A percentile compares a stretch with the other conserved stretches of the same genome.
Evolutionary conservation across 306 rosid genomes (phyloP).

Genomic region (Morella rubra): DNA sequence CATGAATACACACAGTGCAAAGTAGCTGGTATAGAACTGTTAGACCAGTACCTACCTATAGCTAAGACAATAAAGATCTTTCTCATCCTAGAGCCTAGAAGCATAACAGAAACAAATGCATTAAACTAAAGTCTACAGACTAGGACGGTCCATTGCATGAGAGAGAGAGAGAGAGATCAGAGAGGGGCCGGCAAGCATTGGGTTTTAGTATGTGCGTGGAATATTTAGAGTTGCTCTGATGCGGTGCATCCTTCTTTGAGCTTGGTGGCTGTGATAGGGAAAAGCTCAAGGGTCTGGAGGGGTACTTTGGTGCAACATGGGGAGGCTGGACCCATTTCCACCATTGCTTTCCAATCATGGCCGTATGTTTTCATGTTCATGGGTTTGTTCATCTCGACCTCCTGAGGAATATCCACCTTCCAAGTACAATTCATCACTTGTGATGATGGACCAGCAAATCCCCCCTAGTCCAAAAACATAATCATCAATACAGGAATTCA

Average conservation of each 20-base stretch:
- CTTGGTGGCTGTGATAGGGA: constrained; percentile 61
- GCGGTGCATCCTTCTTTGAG: constrained; percentile 54
- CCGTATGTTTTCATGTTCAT: constrained; percentile 31
- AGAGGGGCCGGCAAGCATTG: neutral
- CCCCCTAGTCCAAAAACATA: constrained; percentile 31
- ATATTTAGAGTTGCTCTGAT: neutral
- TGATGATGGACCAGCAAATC: constrained; percentile 40
- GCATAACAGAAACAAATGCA: constrained; percentile 29
- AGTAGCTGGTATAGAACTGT: constrained; percentile 18
- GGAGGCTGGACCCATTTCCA: constrained; percentile 33
- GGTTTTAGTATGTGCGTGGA: no score
- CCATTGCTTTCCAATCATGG: constrained; percentile 50
- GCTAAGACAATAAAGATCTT: constrained; percentile 33
- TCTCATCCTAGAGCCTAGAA: constrained; percentile 18
- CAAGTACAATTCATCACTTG: constrained; percentile 32
- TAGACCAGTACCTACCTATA: constrained; percentile 1
- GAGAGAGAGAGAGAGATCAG: constrained; percentile 9
- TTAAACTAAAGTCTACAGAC: constrained; percentile 16
- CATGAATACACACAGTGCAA: neutral
- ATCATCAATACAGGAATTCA: neutral
- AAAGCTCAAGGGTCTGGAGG: constrained; percentile 79
- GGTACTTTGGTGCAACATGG: constrained; percentile 43
- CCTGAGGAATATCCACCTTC: constrained; percentile 36
- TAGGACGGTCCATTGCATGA: neutral
- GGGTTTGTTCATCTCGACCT: constrained; percentile 38